phyloP scores from a whole-genome alignment of 352 stramenopile genomes.

The Phytophthora chlamydospora region DNA sequence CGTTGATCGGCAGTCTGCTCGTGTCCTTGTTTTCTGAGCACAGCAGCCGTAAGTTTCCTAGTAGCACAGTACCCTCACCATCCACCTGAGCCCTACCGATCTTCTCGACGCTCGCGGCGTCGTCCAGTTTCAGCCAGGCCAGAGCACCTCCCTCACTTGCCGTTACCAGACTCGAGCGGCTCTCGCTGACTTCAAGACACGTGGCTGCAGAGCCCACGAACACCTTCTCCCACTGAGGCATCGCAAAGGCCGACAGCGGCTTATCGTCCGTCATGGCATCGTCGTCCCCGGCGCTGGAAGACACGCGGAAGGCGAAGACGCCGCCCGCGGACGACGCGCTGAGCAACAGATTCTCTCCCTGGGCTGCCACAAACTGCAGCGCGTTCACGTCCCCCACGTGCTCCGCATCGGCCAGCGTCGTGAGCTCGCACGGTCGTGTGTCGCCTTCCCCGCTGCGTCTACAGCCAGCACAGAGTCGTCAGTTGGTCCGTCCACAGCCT shows the following conservation, averaged over 20 bases:
- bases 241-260: constrained; percentile 23
- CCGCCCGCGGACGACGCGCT: constrained; percentile 63
- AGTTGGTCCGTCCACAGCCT: constrained; percentile 1
- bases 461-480: neutral
- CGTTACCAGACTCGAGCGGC: constrained; percentile 53
- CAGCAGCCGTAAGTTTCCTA: neutral
- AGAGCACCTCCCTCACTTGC: constrained; percentile 59
- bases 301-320: constrained; percentile 52
- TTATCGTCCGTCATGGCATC: constrained; percentile 22
- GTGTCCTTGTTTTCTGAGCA: constrained; percentile 54
- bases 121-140: constrained; percentile 74
- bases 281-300: constrained; percentile 24
- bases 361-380: constrained; percentile 53
- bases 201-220: constrained; percentile 51
- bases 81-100: constrained; percentile 41
- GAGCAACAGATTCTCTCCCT: constrained; percentile 59
- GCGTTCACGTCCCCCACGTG: constrained; percentile 72
- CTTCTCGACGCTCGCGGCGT: constrained; percentile 49
- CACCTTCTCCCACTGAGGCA: constrained; percentile 71
- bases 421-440: constrained; percentile 47
- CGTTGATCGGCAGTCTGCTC: constrained; percentile 62
- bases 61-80: neutral
- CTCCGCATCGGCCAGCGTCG: constrained; percentile 44
- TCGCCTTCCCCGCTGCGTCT: constrained; percentile 17
- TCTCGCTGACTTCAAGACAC: constrained; percentile 62